Percentiles rank a stretch among this genome's conserved stretches.
Evolutionary conservation across 352 stramenopile genomes (phyloP).

Genomic region (Pythium pyrilobum): DNA sequence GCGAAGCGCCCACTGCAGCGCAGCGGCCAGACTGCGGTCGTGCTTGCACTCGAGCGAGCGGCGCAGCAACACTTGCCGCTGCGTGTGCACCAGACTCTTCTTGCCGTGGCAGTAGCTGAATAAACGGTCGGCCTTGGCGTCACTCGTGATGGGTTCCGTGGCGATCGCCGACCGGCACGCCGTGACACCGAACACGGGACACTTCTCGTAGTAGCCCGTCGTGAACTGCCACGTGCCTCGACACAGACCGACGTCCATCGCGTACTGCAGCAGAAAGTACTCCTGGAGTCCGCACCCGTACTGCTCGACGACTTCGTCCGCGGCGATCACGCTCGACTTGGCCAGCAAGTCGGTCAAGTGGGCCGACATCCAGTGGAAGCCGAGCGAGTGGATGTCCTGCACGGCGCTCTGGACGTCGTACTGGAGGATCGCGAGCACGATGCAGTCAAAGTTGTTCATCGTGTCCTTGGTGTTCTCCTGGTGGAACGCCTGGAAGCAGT

Average conservation of each 20-base stretch:
- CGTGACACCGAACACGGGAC: conserved; percentile 39
- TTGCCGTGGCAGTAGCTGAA: conserved; percentile 50
- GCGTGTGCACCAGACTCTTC: conserved; percentile 27
- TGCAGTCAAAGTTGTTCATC: conserved; percentile 81
- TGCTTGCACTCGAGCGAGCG: conserved; percentile 39
- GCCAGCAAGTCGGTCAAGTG: conserved; percentile 60
- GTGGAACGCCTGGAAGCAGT: conserved; percentile 54
- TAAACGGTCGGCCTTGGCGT: conserved; percentile 58
- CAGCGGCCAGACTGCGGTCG: conserved; percentile 32
- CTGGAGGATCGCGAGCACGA: conserved; percentile 72
- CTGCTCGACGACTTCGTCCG: conserved; percentile 36
- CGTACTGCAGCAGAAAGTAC: conserved; percentile 61
- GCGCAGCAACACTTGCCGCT: conserved; percentile 30
- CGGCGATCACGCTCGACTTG: conserved; percentile 43
- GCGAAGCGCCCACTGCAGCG: conserved; percentile 65
- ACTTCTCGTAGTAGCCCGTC: conserved; percentile 58
- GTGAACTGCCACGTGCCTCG: conserved; percentile 65
- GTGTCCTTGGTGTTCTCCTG: conserved; percentile 19
- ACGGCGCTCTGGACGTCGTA: conserved; percentile 68
- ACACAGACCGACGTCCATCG: conserved; percentile 53
- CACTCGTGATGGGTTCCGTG: conserved; percentile 41
- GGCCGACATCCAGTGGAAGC: conserved; percentile 72
- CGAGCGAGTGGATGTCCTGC: conserved; percentile 54
- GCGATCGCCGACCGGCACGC: conserved; percentile 37
- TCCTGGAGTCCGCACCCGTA: conserved; percentile 51